phyloP scores from a whole-genome alignment of 1,284 basidiomycete genomes.

The Naganishia albida region DNA sequence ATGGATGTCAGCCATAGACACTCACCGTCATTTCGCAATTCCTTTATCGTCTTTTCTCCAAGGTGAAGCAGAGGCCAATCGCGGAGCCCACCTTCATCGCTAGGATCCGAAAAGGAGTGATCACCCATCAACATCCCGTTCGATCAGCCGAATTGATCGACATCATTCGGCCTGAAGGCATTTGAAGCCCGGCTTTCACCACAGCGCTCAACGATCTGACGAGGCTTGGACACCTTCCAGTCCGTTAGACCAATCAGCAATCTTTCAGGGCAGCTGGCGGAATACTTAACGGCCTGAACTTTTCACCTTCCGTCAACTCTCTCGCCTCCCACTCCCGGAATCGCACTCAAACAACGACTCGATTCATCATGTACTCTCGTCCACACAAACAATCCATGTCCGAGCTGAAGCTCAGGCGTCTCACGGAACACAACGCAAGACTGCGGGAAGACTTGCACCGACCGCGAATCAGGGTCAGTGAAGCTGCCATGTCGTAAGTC shows the following conservation, averaged over 20 bases:
- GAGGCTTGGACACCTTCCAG: not conserved
- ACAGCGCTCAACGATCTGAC: not conserved
- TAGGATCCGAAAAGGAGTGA: not conserved
- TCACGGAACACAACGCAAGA: slow-evolving; percentile 90
- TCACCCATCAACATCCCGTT: slow-evolving; percentile 2
- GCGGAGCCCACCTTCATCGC: too few species aligned
- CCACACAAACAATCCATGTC: slow-evolving; percentile 67
- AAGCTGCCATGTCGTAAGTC: slow-evolving; percentile 83
- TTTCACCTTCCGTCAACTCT: not conserved
- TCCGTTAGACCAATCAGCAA: not conserved
- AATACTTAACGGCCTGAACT: not conserved
- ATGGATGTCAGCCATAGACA: too few species aligned
- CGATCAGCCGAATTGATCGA: not conserved
- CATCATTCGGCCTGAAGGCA: not conserved
- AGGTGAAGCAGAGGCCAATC: too few species aligned
- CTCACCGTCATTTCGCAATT: too few species aligned
- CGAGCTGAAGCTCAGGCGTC: slow-evolving; percentile 88
- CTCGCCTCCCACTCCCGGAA: not conserved
- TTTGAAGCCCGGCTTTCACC: not conserved
- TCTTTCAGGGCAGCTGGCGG: too few species aligned
- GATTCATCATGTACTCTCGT: slow-evolving; percentile 33
- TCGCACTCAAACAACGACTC: not conserved
- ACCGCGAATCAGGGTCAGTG: slow-evolving; percentile 83
- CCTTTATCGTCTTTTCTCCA: too few species aligned
- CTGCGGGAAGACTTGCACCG: slow-evolving; percentile 84